phyloP scores from a whole-genome alignment of 2,329 filamentous ascomycete species.

The Penicillium sp. region DNA sequence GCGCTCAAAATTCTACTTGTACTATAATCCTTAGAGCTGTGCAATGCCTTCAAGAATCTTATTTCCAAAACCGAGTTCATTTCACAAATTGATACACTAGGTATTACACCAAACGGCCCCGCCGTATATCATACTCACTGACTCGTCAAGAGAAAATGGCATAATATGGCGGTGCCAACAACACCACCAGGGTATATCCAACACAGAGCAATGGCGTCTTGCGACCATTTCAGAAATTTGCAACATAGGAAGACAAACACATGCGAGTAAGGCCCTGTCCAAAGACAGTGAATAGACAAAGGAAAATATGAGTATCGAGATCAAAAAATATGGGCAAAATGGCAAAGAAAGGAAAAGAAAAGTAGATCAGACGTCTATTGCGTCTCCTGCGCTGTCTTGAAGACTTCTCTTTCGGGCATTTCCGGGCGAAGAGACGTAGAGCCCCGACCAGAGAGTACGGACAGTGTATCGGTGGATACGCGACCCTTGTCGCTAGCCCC shows the following conservation, averaged over 20 bases:
- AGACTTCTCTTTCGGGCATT: conserved; percentile 29
- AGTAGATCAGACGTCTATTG: not conserved
- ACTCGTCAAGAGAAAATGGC: not conserved
- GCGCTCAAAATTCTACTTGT: not conserved
- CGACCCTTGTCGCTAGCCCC: conserved; percentile 15
- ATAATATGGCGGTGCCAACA: not conserved
- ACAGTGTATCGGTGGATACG: conserved; percentile 25
- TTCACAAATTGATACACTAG: not conserved
- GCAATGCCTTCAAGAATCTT: not conserved
- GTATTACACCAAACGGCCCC: not conserved
- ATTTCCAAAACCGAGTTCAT: not conserved
- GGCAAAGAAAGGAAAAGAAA: not conserved
- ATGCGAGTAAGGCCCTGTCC: not conserved
- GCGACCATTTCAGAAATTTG: not conserved
- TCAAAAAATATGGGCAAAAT: too few species aligned
- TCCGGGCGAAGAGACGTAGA: conserved; percentile 20
- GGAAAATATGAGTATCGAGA: not conserved
- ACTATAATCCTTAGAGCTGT: not conserved
- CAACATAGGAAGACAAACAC: not conserved
- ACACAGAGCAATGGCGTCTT: not conserved
- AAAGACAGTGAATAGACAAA: not conserved
- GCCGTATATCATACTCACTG: not conserved
- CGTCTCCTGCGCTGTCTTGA: conserved; percentile 26
- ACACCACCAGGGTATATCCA: conserved; percentile 2
- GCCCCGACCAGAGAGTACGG: conserved; percentile 9